A percentile compares a stretch with the other conserved stretches of the same genome.
These are phyloP conservation scores for Betula pendula DNA, from an alignment of 306 rosid species.

Conservation along the genomic window DNA sequence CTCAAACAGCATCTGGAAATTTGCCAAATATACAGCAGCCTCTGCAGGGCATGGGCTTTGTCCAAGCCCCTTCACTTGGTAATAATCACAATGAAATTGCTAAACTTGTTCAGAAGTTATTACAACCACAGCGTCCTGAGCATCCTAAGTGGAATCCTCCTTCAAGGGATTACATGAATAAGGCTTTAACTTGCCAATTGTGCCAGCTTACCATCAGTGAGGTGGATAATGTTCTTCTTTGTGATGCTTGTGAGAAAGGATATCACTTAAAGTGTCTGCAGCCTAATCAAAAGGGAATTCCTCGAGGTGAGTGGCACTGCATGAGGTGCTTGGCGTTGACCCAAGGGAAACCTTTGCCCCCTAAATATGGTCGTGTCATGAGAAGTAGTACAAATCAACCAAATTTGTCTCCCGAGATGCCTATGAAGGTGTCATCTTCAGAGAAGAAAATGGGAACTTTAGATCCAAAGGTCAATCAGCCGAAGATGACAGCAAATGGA, in stretches of 20 bases:
- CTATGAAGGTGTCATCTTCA: constrained; percentile 48
- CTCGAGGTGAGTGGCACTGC: constrained; percentile 98
- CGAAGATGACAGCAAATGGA: constrained; percentile 48
- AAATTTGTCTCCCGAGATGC: constrained; percentile 51
- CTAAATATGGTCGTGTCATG: constrained; percentile 99
- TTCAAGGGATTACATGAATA: constrained; percentile 97
- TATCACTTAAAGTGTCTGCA: constrained; percentile 83
- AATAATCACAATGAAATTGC: constrained; percentile 74
- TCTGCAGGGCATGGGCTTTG: constrained; percentile 53
- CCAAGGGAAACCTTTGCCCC: constrained; percentile 94
- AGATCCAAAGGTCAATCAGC: constrained; percentile 57
- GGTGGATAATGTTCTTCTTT: constrained; percentile 82
- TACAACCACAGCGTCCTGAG: constrained; percentile 79
- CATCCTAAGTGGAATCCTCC: constrained; percentile 98
- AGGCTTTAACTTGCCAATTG: constrained; percentile 78
- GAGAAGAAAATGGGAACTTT: constrained; percentile 63
- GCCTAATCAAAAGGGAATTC: constrained; percentile 76
- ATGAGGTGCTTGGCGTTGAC: constrained; percentile 75
- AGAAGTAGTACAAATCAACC: constrained; percentile 72
- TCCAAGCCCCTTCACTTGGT: constrained; percentile 62
- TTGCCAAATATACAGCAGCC: constrained; percentile 52
- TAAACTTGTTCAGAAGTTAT: constrained; percentile 71
- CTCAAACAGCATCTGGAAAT: constrained; percentile 70
- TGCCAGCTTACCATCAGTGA: constrained; percentile 80
- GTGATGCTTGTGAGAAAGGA: constrained; percentile 98